Conservation (phyloP, 2,329 filamentous ascomycete species). For the Penicillium sp. region DNA sequence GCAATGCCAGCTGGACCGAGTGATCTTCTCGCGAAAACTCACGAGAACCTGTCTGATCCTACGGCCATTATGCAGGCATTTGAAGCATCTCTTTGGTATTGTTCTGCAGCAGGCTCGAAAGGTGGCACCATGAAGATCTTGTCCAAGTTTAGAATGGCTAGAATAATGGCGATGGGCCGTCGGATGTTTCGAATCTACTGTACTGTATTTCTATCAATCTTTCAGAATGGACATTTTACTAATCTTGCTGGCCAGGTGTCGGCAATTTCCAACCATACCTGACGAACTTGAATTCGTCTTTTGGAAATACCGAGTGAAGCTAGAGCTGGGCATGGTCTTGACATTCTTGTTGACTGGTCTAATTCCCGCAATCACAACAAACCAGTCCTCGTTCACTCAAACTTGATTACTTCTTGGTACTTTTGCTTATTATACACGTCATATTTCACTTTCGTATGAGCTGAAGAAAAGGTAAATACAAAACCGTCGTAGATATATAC, state of each 20-base stretch:
- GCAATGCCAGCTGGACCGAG: not conserved
- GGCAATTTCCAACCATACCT: too few relatives aligned
- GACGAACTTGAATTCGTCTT: too few relatives aligned
- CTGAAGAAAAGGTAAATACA: conserved; percentile 6
- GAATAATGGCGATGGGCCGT: not conserved
- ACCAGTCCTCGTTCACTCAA: not conserved
- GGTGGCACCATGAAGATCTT: not conserved
- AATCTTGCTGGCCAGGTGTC: too few relatives aligned
- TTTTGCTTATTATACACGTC: conserved; percentile 2
- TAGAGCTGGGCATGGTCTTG: too few relatives aligned
- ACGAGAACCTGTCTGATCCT: not conserved
- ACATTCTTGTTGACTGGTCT: conserved; percentile 3
- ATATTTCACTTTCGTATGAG: conserved; percentile 4
- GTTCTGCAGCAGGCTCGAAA: not conserved
- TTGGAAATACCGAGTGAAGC: too few relatives aligned
- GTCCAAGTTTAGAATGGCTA: not conserved
- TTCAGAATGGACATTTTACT: too few relatives aligned
- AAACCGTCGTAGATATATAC: conserved; percentile 11
- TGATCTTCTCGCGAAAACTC: not conserved
- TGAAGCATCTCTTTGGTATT: not conserved
- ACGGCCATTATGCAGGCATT: not conserved
- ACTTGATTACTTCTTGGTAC: not conserved
- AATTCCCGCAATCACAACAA: not conserved
- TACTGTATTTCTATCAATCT: too few relatives aligned
- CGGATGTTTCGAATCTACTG: not conserved